These are phyloP conservation scores for Obelidium mucronatum DNA, from an alignment of 192 early-diverging fungal genomes.

Conservation along the genomic window DNA sequence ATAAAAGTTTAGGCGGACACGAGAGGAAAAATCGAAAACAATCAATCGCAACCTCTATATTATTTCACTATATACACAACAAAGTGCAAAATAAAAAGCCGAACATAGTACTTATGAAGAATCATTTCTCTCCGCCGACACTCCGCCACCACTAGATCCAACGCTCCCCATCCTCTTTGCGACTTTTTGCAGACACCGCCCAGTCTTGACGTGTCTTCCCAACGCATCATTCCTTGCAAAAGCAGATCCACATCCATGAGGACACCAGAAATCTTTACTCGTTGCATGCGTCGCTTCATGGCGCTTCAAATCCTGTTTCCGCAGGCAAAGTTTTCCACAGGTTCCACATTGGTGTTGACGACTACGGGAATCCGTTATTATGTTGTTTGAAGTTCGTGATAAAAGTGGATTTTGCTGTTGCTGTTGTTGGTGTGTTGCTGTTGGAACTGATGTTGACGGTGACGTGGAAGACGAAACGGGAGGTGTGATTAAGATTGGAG, in stretches of 20 bases:
- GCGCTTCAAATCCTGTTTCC: slow-evolving; percentile 20
- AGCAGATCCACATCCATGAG: not conserved
- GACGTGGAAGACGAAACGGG: not conserved
- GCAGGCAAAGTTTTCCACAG: slow-evolving; percentile 1
- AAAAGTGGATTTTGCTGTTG: not conserved
- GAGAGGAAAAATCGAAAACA: too few species aligned
- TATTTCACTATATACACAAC: too few species aligned
- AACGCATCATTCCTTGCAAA: slow-evolving; percentile 21
- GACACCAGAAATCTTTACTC: not conserved
- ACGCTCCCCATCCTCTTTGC: not conserved
- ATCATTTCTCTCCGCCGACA: too few species aligned
- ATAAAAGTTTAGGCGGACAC: too few species aligned
- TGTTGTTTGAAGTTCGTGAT: not conserved
- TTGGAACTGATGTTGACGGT: too few species aligned
- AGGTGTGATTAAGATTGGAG: not conserved
- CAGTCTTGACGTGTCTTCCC: slow-evolving; percentile 16
- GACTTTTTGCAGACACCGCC: not conserved
- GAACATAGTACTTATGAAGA: too few species aligned
- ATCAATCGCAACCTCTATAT: too few species aligned
- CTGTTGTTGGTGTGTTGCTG: not conserved
- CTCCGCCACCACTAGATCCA: not conserved
- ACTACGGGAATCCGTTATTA: not conserved
- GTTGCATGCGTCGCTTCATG: slow-evolving; percentile 12
- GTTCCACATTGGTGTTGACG: not conserved
- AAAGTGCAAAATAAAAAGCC: too few species aligned